Percentiles rank a stretch among this genome's conserved stretches.
Evolutionary conservation across 2,329 filamentous ascomycete genomes (phyloP).

Genomic region (Neopestalotiopsis sp.): DNA sequence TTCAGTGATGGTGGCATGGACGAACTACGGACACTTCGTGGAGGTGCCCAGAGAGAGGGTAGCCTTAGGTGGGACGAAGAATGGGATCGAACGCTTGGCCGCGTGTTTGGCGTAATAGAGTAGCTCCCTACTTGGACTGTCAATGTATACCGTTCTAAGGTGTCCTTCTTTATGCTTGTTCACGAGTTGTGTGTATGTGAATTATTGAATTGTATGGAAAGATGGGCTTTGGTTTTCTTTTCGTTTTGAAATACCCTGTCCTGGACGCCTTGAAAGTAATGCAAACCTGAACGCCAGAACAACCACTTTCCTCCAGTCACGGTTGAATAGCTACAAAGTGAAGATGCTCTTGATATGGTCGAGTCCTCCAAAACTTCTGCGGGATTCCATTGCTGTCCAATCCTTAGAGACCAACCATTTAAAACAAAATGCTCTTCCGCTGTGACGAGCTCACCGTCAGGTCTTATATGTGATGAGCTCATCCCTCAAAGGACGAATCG

Average conservation of each 20-base stretch:
- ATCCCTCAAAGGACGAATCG: not conserved
- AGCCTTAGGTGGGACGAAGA: conserved; percentile 86
- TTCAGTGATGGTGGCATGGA: conserved; percentile 57
- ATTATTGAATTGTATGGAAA: not conserved
- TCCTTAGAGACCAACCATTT: not conserved
- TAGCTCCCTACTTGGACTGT: not conserved
- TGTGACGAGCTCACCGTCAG: not conserved
- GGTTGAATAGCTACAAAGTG: not conserved
- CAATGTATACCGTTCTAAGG: not conserved
- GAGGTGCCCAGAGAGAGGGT: conserved; percentile 77
- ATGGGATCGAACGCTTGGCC: conserved; percentile 84
- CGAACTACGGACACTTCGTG: conserved; percentile 66
- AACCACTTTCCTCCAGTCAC: not conserved
- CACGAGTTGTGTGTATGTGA: not conserved
- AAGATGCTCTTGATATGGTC: not conserved
- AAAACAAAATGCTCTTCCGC: no score
- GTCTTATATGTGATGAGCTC: not conserved
- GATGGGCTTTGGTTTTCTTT: not conserved
- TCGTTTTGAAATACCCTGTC: not conserved
- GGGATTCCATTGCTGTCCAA: not conserved
- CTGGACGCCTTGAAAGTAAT: not conserved
- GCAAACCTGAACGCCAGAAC: not conserved
- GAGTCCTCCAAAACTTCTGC: not conserved
- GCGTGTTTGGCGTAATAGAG: conserved; percentile 62
- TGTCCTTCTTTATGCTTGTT: not conserved